Percentiles rank a stretch among this genome's conserved stretches.
Conservation (phyloP, 1,139 yeast species). For the Diutina pseudorugosa region DNA sequence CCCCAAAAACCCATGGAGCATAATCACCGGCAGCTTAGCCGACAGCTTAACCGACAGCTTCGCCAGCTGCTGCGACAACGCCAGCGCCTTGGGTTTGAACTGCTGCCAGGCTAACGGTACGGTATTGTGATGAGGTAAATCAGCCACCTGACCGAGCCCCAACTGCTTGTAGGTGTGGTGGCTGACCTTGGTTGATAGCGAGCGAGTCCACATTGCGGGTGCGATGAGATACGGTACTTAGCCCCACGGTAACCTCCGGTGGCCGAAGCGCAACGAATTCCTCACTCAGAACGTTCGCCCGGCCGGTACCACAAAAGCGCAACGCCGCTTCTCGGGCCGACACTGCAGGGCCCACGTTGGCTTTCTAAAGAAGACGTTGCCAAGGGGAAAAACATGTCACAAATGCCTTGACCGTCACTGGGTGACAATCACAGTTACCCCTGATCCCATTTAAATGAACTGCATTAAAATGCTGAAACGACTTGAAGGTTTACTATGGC, state of each 20-base stretch:
- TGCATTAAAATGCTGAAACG: too few relatives aligned
- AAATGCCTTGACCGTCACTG: background rate
- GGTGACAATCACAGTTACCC: too few relatives aligned
- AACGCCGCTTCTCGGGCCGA: background rate
- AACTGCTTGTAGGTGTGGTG: conserved; percentile 4
- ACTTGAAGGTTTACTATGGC: too few relatives aligned
- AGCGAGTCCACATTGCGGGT: background rate
- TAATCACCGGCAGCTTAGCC: conserved; percentile 18
- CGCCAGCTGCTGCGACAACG: background rate
- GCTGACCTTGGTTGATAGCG: background rate
- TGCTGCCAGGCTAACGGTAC: conserved; percentile 5
- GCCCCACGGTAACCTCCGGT: background rate
- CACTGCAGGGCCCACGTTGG: background rate
- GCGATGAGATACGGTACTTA: too few relatives aligned
- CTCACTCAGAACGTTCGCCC: too few relatives aligned
- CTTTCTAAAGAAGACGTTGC: background rate
- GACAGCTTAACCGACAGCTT: conserved; percentile 4
- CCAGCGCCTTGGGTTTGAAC: conserved; percentile 5
- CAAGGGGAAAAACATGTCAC: too few relatives aligned
- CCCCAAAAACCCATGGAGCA: conserved; percentile 41
- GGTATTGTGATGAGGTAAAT: conserved; percentile 4
- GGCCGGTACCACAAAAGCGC: background rate
- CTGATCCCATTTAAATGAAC: too few relatives aligned
- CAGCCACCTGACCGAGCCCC: conserved; percentile 3
- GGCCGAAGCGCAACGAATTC: too few relatives aligned